Base-by-base conservation (phyloP, 1,139 yeast genomes). In the Hyphopichia khmerensis region DNA sequence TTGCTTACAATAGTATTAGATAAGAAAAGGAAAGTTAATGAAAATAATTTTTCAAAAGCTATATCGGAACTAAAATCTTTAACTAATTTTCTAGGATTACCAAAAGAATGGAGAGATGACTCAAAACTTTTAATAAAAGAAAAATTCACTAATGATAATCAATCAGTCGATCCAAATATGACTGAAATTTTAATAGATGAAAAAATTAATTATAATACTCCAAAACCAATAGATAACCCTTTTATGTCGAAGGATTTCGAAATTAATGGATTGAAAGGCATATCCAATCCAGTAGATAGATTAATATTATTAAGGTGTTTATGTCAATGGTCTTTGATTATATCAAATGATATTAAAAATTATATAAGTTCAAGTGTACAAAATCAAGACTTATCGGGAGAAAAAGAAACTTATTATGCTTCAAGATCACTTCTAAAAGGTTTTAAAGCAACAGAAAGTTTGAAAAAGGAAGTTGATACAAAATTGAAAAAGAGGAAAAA, bases 281-380 rank as follows among this genome's bases (percentile, higher is more conserved):
- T 80, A 23, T 43, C 46, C 10, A 29, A 19, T 4, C 80, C 84
- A 0, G 39, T 43, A 2, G 80, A 80, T 46, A 57, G 85, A 41
- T 57, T 80, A 17, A 60, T 78, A 9, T 50, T 79, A 49, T 47
- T 80, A 18, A 65, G 79, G 36, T 59, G 73, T 1, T 57, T 80
- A 44, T 65, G 67, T 1, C 75, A 73, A 44, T 80, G 85, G 85
- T 62, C 76, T 29, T 50, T 74, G 3, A 52, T 73, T 0, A 56
- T 70, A 10, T 77, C 82, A 0, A 75, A 73, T 16, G 53, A 57
- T 3, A 62, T 80, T 4, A 79, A 69, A 48, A 49, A 59, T 4
- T 67, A 62, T 35, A 62, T 79, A n/a, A 46, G 57, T 10, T 55
- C 48, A 11, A 55, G 53, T 24, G 42, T 67, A 3, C 68, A 62